Evolutionary conservation across 176 grass and related monocot genomes (phyloP), one percentile per base, ranked within the genome.

Genomic region (Carex myosuroides): DNA sequence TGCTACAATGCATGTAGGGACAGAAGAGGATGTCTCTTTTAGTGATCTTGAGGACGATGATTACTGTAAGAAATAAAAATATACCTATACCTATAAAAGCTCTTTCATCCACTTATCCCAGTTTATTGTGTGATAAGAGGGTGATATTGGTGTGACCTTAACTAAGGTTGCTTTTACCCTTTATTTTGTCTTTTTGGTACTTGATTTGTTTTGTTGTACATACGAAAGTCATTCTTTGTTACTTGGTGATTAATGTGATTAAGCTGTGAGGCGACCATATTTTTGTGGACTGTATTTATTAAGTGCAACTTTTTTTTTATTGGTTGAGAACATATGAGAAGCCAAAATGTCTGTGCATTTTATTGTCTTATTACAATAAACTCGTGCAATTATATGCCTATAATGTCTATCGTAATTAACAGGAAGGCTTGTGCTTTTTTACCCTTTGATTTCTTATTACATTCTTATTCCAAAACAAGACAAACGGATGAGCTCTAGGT

Each of bases 11-110:
- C 88, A 84, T 80, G 86, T 97, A 50, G 91, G 88, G 4, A 85
- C 87, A 1, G 94, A 91, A 70, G 94, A 97, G 82, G 94, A 97
- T 74, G 91, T 97, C 61, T 94, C 91, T 46, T 97, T 97, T 82
- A 97, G 94, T 82, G 94, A 97, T 85, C 89, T 97, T 68, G 91
- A 97, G 79, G 90, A 96, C 0, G 94, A 97, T 29, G 94, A 88
- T 84, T 83, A 65, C 63, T 83, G 60, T 83, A 83, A 64, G 69
- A 92, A 68, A 61, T 55, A 13, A 93, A 91, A 82, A 90, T 80
- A 92, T 73, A 37, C 24, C 58, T n/a, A 79, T 50, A 82, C 59
- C 61, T 81, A 81, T 16, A 61, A 64, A 82, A 52, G 32, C 16
- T 29, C 4, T 80, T 80, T 41, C 57, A 50, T 54, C 73, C 50